A percentile compares a stretch with the other conserved stretches of the same genome.
phyloP scores from a whole-genome alignment of 148 eudicot species.

The Limonium bicolor region DNA sequence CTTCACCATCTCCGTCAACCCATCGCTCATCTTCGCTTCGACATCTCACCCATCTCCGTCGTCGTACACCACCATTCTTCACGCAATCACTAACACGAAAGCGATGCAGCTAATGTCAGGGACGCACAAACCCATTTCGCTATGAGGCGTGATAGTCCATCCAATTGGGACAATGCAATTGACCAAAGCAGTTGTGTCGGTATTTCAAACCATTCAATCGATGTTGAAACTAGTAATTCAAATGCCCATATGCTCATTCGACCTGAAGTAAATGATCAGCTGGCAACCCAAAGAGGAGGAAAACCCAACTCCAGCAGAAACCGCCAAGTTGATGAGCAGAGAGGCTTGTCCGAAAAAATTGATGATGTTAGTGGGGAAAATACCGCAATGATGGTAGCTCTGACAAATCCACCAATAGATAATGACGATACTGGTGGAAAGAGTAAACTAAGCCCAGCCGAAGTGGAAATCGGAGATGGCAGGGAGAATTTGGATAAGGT shows the following conservation, averaged over 20 bases:
- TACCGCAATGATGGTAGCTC: too few relatives aligned
- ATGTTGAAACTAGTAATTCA: background rate
- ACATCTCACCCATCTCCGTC: too few relatives aligned
- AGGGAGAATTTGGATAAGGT: slow-evolving; percentile 2
- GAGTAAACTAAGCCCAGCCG: too few relatives aligned
- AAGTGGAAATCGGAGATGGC: slow-evolving; percentile 1
- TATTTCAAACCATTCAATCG: background rate
- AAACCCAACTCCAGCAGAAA: too few relatives aligned
- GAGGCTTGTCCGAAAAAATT: background rate
- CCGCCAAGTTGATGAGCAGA: background rate
- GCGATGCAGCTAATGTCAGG: background rate
- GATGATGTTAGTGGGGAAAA: background rate
- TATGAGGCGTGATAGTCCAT: background rate
- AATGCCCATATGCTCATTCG: background rate
- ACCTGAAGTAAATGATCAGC: background rate
- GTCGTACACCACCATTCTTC: too few relatives aligned
- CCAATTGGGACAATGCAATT: slow-evolving; percentile 1
- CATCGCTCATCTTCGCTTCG: too few relatives aligned
- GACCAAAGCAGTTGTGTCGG: background rate
- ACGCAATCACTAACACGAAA: too few relatives aligned
- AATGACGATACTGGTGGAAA: too few relatives aligned
- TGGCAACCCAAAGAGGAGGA: background rate
- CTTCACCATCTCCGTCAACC: too few relatives aligned
- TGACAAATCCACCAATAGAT: too few relatives aligned
- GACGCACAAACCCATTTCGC: background rate